Base-by-base conservation (phyloP, 106 monocot species). In the Alisma plantagoaquatica region DNA sequence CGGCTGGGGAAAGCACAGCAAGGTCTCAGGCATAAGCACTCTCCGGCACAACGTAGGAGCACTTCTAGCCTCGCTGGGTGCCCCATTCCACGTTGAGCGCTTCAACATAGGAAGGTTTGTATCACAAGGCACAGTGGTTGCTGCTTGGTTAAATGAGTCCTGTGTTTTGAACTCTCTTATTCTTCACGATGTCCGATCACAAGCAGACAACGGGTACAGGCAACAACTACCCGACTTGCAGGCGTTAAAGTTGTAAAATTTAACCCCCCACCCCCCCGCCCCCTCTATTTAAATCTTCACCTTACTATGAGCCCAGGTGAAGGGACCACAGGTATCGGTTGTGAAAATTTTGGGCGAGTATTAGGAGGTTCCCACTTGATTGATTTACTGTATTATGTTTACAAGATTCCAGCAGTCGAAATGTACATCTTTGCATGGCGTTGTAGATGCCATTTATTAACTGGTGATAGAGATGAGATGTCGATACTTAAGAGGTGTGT, bases 1-100 rank as follows among this genome's bases (percentile, higher is more conserved):
- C 29, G 69, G 69, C 3, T 69, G 69, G 69, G 69, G 69, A 26
- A 69, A 69, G 44, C 69, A 69, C 43, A 69, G 69, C 43, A 69
- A 60, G 46, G 49, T 69, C n/a, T 26, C 69, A 24, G 69, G 69
- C 10, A 31, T 52, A 1, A 69, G 69, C 42, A 53, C 69, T 3
- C 52, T 69, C 4, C 60, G 69, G 27, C 60, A 33, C 10, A 52
- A 43, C 9, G 60, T 69, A 15, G 69, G 31, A 43, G 11, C 23
- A n/a, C 69, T 69, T 16, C 69, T 69, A 31, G 52, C 42, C 25
- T 60, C 60, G 10, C 27, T 69, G 2, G 60, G 53, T 44, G 52
- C 69, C 4, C 69, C 69, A 19, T 69, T 69, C 69, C 60, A 61
- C 16, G 52, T 60, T 1, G 69, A 60, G 33, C 60, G 31, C 29